These are phyloP conservation scores for Ogataea saltuana DNA, from an alignment of 805 yeast species.

Conservation along the genomic window DNA sequence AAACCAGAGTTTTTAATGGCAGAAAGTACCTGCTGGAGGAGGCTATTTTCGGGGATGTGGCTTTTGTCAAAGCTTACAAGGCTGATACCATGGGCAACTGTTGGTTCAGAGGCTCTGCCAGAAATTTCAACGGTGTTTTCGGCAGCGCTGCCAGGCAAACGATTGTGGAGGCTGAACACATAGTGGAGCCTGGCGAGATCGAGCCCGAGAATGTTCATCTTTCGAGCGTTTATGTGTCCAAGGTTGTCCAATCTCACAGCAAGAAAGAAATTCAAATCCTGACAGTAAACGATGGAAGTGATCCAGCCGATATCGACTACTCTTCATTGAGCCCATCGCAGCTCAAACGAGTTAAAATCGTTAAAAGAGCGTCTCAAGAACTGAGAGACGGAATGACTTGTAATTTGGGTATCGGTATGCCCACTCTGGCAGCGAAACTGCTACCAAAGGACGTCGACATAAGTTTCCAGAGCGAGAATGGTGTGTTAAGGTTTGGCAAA, in stretches of 20 bases:
- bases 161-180: slow-evolving; percentile 53
- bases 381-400: slow-evolving; percentile 45
- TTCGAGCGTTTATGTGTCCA: slow-evolving; percentile 46
- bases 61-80: slow-evolving; percentile 48
- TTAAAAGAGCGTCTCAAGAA: slow-evolving; percentile 47
- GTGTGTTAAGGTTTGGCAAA: slow-evolving; percentile 51
- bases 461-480: slow-evolving; percentile 49
- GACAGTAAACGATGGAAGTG: slow-evolving; percentile 4
- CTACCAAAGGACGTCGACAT: slow-evolving; percentile 40
- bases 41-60: slow-evolving; percentile 48
- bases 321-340: slow-evolving; percentile 2
- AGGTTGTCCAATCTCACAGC: slow-evolving; percentile 42
- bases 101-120: slow-evolving; percentile 47
- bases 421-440: slow-evolving; percentile 48
- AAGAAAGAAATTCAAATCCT: slow-evolving; percentile 44
- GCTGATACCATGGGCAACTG: slow-evolving; percentile 51
- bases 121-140: slow-evolving; percentile 47
- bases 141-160: slow-evolving; percentile 47
- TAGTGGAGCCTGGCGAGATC: slow-evolving; percentile 47
- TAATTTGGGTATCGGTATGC: slow-evolving; percentile 52
- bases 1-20: slow-evolving; percentile 45
- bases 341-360: slow-evolving; percentile 37
- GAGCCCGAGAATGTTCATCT: slow-evolving; percentile 47
- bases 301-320: not conserved
- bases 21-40: slow-evolving; percentile 44